These are phyloP conservation scores for Aspergillus flavus DNA, from an alignment of 2,329 filamentous ascomycete genomes.

Conservation along the genomic window DNA sequence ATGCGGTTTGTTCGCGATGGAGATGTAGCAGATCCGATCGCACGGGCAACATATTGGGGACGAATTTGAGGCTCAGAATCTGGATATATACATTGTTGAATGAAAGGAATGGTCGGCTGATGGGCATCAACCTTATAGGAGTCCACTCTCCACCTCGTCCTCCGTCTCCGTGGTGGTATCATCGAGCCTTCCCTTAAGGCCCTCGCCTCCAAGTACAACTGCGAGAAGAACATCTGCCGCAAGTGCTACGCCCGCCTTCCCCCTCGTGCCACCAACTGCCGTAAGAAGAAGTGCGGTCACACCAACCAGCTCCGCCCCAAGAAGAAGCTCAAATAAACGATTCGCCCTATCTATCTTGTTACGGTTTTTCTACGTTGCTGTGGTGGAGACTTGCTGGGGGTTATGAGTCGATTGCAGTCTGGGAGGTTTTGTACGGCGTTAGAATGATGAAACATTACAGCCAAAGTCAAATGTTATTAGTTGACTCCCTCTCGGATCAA, in stretches of 20 bases:
- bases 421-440: slow-evolving; percentile 42
- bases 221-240: slow-evolving; percentile 99
- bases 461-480: slow-evolving; percentile 40
- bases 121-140: slow-evolving; percentile 60
- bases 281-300: slow-evolving; percentile 99
- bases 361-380: slow-evolving; percentile 52
- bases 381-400: slow-evolving; percentile 33
- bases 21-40: background rate
- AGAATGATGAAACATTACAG: slow-evolving; percentile 43
- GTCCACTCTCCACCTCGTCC: slow-evolving; percentile 96
- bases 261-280: slow-evolving; percentile 99
- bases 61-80: background rate
- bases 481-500: slow-evolving; percentile 36
- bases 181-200: slow-evolving; percentile 99
- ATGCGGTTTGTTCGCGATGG: background rate
- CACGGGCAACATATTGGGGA: background rate
- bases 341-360: slow-evolving; percentile 33
- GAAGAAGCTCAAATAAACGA: slow-evolving; percentile 96
- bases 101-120: slow-evolving; percentile 34
- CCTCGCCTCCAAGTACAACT: slow-evolving; percentile 99
- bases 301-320: slow-evolving; percentile 99
- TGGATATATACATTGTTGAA: too few species aligned
- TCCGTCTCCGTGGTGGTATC: slow-evolving; percentile 98
- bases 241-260: slow-evolving; percentile 99
- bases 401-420: slow-evolving; percentile 38